phyloP scores from a whole-genome alignment of 768 basidiomycete species.

The Leccinum subtestaceum region DNA sequence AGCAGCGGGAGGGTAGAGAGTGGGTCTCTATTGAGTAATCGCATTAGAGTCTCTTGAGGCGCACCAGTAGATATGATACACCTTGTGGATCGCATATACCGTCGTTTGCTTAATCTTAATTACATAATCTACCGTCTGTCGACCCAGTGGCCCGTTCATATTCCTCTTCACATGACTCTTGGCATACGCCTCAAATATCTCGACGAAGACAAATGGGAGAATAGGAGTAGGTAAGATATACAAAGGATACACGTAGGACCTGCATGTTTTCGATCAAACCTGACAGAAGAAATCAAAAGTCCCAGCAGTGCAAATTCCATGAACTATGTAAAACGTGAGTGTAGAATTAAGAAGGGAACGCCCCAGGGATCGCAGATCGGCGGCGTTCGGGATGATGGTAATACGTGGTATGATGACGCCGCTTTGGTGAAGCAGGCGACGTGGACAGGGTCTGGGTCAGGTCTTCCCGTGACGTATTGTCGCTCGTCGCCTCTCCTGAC shows the following conservation, averaged over 20 bases:
- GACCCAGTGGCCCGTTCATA: background rate
- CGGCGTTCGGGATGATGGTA: slow-evolving; percentile 81
- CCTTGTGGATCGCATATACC: slow-evolving; percentile 19
- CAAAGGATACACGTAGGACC: background rate
- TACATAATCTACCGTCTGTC: background rate
- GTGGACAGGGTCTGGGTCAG: slow-evolving; percentile 16
- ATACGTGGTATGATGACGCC: slow-evolving; percentile 75
- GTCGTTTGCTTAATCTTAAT: slow-evolving; percentile 28
- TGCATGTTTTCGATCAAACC: background rate
- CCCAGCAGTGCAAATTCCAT: background rate
- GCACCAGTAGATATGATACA: slow-evolving; percentile 10
- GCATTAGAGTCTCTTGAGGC: background rate
- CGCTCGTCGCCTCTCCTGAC: slow-evolving; percentile 17
- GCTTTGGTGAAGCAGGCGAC: slow-evolving; percentile 39
- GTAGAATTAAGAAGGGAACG: slow-evolving; percentile 37
- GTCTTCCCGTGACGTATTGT: slow-evolving; percentile 25
- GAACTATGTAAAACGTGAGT: background rate
- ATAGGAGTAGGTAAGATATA: background rate
- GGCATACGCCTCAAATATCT: background rate
- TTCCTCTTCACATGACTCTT: background rate
- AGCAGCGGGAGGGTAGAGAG: slow-evolving; percentile 29
- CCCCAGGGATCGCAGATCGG: slow-evolving; percentile 55
- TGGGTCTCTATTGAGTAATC: slow-evolving; percentile 27
- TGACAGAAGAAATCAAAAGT: background rate
- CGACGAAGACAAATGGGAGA: background rate